phyloP scores from a whole-genome alignment of 2,329 filamentous ascomycete species.

The Diaporthe australafricana region DNA sequence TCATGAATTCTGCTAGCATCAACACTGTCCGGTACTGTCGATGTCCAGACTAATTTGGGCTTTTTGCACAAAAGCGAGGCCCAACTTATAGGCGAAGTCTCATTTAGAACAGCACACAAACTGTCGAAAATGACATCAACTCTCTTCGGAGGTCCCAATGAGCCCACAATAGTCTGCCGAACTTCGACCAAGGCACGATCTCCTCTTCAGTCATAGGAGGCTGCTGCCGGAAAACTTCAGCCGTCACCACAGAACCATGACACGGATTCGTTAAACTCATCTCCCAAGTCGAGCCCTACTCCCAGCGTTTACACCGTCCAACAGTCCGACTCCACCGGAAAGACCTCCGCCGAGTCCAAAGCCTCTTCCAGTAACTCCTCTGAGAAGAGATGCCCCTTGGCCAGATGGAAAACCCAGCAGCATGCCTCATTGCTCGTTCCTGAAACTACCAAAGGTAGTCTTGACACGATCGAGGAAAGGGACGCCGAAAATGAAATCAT shows the following conservation, averaged over 20 bases:
- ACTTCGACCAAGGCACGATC: slow-evolving; percentile 51
- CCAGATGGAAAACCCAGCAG: slow-evolving; percentile 41
- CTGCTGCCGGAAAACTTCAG: slow-evolving; percentile 38
- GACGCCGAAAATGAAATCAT: slow-evolving; percentile 40
- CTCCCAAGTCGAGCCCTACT: slow-evolving; percentile 43
- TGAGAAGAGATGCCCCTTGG: slow-evolving; percentile 44
- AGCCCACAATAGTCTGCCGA: slow-evolving; percentile 57
- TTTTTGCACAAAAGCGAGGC: slow-evolving; percentile 32
- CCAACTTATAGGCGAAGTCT: slow-evolving; percentile 6
- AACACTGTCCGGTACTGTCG: slow-evolving; percentile 34
- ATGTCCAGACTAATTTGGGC: background rate
- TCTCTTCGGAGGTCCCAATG: slow-evolving; percentile 51
- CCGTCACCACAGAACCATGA: slow-evolving; percentile 19
- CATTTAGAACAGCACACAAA: background rate
- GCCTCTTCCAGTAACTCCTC: slow-evolving; percentile 44
- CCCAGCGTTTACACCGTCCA: slow-evolving; percentile 41
- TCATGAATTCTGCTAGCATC: background rate
- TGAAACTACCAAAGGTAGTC: slow-evolving; percentile 43
- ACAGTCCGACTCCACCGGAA: slow-evolving; percentile 47
- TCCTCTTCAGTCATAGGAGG: slow-evolving; percentile 51
- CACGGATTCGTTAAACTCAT: slow-evolving; percentile 28
- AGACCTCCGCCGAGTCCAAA: slow-evolving; percentile 57
- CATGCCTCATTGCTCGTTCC: slow-evolving; percentile 23
- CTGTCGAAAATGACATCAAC: slow-evolving; percentile 53
- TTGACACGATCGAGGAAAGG: slow-evolving; percentile 50